Conservation (phyloP, 2,329 filamentous ascomycete genomes). For the Fusarium mundagurra region DNA sequence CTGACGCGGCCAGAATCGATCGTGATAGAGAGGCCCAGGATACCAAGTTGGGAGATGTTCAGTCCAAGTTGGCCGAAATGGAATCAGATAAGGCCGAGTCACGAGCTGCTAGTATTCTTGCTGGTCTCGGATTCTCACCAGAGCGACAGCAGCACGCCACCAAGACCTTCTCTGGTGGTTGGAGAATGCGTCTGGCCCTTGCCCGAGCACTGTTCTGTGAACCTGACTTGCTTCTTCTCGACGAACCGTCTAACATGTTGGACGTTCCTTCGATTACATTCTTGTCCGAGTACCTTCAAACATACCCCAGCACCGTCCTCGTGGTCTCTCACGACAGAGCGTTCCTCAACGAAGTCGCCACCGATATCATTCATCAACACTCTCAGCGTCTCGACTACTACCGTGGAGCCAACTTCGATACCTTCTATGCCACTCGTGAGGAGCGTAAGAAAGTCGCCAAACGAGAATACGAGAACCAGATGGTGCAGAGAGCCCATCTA, state of each 20-base stretch:
- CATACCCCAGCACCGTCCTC: constrained; percentile 92
- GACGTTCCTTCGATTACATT: constrained; percentile 99
- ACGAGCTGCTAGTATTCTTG: constrained; percentile 92
- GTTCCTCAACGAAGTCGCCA: constrained; percentile 99
- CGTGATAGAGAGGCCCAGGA: constrained; percentile 90
- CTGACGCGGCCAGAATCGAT: constrained; percentile 86
- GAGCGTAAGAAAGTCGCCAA: constrained; percentile 96
- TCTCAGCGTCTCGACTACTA: constrained; percentile 98
- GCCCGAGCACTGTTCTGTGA: constrained; percentile 98
- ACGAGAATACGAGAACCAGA: constrained; percentile 98
- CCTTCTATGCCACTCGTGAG: constrained; percentile 97
- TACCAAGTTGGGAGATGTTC: constrained; percentile 88
- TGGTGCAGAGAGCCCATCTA: constrained; percentile 90
- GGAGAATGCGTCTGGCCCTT: constrained; percentile 97
- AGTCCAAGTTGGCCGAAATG: constrained; percentile 95
- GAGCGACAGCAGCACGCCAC: constrained; percentile 93
- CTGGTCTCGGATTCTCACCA: constrained; percentile 94
- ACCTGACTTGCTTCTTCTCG: constrained; percentile 92
- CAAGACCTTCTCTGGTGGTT: constrained; percentile 99
- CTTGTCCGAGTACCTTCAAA: constrained; percentile 93
- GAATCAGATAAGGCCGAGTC: constrained; percentile 98
- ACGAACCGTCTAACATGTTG: constrained; percentile 99
- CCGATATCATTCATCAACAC: constrained; percentile 98
- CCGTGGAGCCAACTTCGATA: constrained; percentile 95
- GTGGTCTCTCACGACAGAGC: constrained; percentile 99